Percentiles rank a stretch among this genome's conserved stretches.
These are phyloP conservation scores for Corylus avellana DNA, from an alignment of 306 rosid species.

Conservation along the genomic window DNA sequence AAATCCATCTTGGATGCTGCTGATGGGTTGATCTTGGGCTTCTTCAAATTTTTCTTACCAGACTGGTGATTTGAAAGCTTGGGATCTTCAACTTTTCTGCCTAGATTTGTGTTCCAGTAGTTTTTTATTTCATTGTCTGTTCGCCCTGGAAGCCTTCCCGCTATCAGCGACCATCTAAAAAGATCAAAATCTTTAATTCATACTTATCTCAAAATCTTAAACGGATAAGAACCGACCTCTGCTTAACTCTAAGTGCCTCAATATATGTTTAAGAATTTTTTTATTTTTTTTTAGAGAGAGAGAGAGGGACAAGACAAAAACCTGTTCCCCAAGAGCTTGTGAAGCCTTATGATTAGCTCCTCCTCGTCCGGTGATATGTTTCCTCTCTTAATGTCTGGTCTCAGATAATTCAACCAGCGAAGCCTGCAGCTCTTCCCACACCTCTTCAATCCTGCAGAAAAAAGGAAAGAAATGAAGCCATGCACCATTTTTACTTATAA, in stretches of 20 bases:
- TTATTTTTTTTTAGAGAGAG: too few species aligned
- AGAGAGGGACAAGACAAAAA: neutral
- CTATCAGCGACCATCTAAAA: conserved; percentile 58
- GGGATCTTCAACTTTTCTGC: conserved; percentile 29
- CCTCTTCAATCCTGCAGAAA: conserved; percentile 38
- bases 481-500: neutral
- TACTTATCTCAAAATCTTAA: too few species aligned
- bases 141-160: conserved; percentile 63
- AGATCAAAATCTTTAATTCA: too few species aligned
- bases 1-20: neutral
- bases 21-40: neutral
- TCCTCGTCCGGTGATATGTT: conserved; percentile 53
- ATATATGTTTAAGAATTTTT: too few species aligned
- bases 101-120: conserved; percentile 54
- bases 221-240: too few species aligned
- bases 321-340: conserved; percentile 60
- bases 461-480: too few species aligned
- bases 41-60: neutral
- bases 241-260: neutral
- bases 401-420: conserved; percentile 48
- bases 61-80: neutral
- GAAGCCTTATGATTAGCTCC: conserved; percentile 58
- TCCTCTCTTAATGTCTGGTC: conserved; percentile 59
- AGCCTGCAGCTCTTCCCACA: conserved; percentile 57
- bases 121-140: conserved; percentile 72